Conservation (phyloP, 768 basidiomycete genomes). For the Hirschioporus abietinus region DNA sequence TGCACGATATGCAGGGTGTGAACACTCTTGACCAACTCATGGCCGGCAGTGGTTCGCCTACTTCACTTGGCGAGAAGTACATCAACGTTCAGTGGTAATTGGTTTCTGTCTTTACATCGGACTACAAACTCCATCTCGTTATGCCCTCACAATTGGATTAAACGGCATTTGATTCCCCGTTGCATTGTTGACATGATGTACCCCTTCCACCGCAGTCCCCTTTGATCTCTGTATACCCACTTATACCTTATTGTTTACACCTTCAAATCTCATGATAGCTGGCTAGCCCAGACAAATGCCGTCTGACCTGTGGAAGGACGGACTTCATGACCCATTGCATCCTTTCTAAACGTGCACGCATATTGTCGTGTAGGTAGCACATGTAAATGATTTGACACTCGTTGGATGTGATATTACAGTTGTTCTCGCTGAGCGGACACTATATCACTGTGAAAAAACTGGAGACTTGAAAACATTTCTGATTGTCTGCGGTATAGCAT, state of each 20-base stretch:
- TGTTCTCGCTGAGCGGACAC: neutral
- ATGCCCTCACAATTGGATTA: neutral
- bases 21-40: constrained; percentile 52
- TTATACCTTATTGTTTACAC: constrained; percentile 3
- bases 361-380: neutral
- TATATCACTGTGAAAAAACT: neutral
- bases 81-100: constrained; percentile 23
- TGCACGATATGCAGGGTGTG: constrained; percentile 53
- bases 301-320: constrained; percentile 4
- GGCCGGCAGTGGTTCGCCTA: constrained; percentile 39
- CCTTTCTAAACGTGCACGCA: neutral
- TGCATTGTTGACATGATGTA: constrained; percentile 5
- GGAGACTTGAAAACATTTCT: neutral
- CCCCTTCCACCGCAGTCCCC: neutral
- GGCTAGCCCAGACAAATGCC: neutral
- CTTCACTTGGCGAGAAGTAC: constrained; percentile 45
- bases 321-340: neutral
- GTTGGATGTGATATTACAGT: neutral
- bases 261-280: constrained; percentile 8
- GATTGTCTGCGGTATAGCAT: no score
- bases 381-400: neutral
- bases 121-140: neutral
- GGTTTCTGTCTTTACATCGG: neutral
- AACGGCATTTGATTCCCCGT: neutral
- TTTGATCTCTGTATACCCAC: constrained; percentile 5